These are phyloP conservation scores for Chamaecrista fasciculata DNA, from an alignment of 306 rosid genomes.

Conservation along the genomic window DNA sequence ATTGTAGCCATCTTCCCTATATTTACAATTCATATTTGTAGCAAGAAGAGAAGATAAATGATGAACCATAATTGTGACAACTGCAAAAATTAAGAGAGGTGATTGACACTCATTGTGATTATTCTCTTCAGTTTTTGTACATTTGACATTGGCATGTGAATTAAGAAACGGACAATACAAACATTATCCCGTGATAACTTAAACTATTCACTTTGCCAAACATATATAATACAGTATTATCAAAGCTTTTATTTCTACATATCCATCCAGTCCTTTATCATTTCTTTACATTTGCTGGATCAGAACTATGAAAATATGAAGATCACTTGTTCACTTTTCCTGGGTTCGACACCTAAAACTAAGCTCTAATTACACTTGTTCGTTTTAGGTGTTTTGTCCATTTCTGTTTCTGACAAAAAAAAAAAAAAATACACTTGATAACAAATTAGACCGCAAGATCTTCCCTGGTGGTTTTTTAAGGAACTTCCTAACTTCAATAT, in stretches of 20 bases:
- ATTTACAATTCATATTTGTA: too few relatives aligned
- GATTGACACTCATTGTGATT: too few relatives aligned
- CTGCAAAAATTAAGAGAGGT: too few relatives aligned
- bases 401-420: too few relatives aligned
- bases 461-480: constrained; percentile 59
- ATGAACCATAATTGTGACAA: too few relatives aligned
- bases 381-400: too few relatives aligned
- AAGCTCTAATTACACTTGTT: too few relatives aligned
- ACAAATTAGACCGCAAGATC: constrained; percentile 46
- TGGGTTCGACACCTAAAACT: background rate
- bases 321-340: constrained; percentile 29
- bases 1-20: too few relatives aligned
- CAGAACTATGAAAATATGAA: background rate
- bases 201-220: background rate
- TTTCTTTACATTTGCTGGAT: background rate
- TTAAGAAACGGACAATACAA: background rate
- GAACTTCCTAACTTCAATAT: constrained; percentile 55
- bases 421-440: constrained; percentile 40
- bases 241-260: background rate
- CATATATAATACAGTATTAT: background rate
- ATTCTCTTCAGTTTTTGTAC: too few relatives aligned
- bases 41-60: too few relatives aligned
- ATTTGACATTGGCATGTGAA: too few relatives aligned
- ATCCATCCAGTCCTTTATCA: too few relatives aligned
- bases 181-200: background rate